Evolutionary conservation across 192 early-diverging fungal genomes (phyloP).

Genomic region (Mortierella hygrophila): DNA sequence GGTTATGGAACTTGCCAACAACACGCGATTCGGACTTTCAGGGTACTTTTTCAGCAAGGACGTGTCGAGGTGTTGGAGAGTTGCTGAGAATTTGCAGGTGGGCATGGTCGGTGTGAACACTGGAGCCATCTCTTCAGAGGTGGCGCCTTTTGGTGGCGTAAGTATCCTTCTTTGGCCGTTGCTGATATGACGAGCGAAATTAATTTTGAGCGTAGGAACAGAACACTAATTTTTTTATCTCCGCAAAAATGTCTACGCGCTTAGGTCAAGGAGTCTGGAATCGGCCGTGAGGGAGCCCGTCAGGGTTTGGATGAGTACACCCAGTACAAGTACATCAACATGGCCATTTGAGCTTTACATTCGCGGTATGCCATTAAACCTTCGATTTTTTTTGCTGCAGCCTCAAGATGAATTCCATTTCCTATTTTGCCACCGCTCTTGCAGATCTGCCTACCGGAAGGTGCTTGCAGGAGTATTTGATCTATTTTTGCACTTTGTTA

Average conservation of each 20-base stretch:
- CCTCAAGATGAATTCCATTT: background rate
- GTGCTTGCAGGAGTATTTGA: too few relatives aligned
- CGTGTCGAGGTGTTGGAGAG: conserved; percentile 79
- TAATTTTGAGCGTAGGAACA: background rate
- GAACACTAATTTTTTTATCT: conserved; percentile 11
- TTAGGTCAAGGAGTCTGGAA: conserved; percentile 75
- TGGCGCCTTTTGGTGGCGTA: conserved; percentile 82
- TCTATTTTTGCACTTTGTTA: too few relatives aligned
- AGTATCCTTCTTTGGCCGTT: conserved; percentile 8
- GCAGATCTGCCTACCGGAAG: too few relatives aligned
- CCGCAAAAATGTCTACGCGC: background rate
- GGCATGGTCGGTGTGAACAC: conserved; percentile 96
- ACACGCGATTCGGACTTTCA: conserved; percentile 80
- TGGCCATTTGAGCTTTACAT: conserved; percentile 25
- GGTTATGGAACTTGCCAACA: conserved; percentile 82
- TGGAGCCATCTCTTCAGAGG: conserved; percentile 63
- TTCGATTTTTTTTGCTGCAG: background rate
- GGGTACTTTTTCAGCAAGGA: conserved; percentile 88
- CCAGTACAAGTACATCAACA: conserved; percentile 76
- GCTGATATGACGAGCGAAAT: background rate
- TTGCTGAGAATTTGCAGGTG: conserved; percentile 85
- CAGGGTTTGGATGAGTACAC: conserved; percentile 79
- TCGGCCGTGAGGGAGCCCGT: conserved; percentile 79
- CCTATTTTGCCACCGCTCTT: too few relatives aligned
- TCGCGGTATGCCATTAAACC: background rate